A percentile compares a stretch with the other conserved stretches of the same genome.
Conservation (phyloP, 371 early-diverging fungal species). For the Nematocida homosporus region DNA sequence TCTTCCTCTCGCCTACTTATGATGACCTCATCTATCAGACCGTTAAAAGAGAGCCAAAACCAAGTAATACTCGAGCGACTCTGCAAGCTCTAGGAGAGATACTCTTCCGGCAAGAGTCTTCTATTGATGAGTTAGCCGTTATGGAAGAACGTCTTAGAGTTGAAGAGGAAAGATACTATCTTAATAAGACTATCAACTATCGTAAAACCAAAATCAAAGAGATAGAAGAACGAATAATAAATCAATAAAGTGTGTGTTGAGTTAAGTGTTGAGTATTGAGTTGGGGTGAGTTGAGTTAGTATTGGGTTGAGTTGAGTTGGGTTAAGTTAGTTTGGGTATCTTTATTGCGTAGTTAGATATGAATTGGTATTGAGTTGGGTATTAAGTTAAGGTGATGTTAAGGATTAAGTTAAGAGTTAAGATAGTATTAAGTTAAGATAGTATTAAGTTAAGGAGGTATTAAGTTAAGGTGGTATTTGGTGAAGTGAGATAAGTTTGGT, state of each 20-base stretch:
- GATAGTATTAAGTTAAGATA: no score
- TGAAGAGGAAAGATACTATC: conserved; percentile 54
- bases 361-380: no score
- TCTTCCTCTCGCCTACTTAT: conserved; percentile 56
- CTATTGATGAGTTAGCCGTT: conserved; percentile 28
- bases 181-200: conserved; percentile 47
- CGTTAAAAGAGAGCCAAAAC: conserved; percentile 15
- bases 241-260: neutral
- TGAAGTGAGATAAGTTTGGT: no score
- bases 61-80: conserved; percentile 13
- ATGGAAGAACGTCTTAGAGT: conserved; percentile 55
- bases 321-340: no score
- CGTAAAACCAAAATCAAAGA: conserved; percentile 53
- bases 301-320: no score
- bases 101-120: conserved; percentile 33
- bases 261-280: neutral
- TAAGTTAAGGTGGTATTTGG: no score
- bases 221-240: conserved; percentile 33
- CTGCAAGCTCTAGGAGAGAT: conserved; percentile 10
- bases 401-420: no score
- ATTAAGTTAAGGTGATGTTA: no score
- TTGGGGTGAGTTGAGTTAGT: no score
- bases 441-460: no score
- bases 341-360: no score
- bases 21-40: conserved; percentile 62